Percentiles rank a stretch among this genome's conserved stretches.
Evolutionary conservation across 257 asterid species (phyloP).

Genomic region (Solanum neorickii): DNA sequence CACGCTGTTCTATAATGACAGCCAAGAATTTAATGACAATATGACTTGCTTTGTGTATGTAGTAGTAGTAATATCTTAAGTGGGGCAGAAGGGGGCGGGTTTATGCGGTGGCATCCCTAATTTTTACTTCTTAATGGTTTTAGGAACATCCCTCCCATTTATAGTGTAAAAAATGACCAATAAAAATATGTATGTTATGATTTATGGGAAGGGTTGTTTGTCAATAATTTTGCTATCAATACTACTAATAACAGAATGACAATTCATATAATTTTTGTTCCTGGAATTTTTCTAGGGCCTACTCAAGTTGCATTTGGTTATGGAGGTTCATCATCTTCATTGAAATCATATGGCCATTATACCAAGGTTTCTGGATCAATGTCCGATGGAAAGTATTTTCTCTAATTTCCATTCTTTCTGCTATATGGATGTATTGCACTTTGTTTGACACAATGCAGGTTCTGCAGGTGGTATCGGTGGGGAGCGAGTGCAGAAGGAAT

Average conservation of each 20-base stretch:
- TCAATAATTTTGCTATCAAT: not conserved
- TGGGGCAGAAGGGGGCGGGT: not conserved
- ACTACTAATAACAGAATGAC: not conserved
- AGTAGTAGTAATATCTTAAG: not conserved
- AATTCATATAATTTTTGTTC: not conserved
- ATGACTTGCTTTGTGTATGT: not conserved
- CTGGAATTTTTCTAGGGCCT: conserved; percentile 29
- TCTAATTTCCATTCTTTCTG: conserved; percentile 6
- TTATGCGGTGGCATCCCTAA: no score
- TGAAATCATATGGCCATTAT: conserved; percentile 27
- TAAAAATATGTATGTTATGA: not conserved
- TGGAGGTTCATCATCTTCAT: conserved; percentile 33
- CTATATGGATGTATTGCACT: not conserved
- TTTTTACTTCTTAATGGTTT: not conserved
- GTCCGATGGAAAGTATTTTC: conserved; percentile 33
- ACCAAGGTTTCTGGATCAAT: conserved; percentile 12
- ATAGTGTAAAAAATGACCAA: not conserved
- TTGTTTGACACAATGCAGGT: not conserved
- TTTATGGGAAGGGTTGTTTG: not conserved
- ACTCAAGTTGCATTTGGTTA: conserved; percentile 49
- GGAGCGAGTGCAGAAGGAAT: conserved; percentile 40
- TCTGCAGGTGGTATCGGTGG: conserved; percentile 27
- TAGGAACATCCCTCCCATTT: not conserved
- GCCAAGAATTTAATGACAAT: not conserved
- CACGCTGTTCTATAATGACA: not conserved